Percentiles rank a stretch among this genome's conserved stretches.
These are phyloP conservation scores for Hymenoscyphus linearis DNA, from an alignment of 2,329 filamentous ascomycete species.

Conservation along the genomic window DNA sequence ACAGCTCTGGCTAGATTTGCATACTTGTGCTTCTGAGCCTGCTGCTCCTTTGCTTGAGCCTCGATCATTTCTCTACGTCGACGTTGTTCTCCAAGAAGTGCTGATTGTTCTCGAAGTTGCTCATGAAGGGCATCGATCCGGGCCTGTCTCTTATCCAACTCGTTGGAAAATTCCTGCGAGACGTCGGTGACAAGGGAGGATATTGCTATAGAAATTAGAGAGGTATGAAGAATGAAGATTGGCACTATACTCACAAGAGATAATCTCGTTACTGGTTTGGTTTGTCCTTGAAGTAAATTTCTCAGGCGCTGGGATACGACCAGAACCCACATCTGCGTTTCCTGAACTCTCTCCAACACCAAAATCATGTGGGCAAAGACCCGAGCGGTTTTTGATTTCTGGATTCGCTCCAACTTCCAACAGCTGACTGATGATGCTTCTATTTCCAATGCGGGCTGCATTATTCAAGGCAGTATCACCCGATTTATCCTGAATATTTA, in stretches of 20 bases:
- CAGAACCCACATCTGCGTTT: constrained; percentile 44
- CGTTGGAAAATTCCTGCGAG: constrained; percentile 70
- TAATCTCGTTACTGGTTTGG: constrained; percentile 74
- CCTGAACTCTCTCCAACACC: constrained; percentile 62
- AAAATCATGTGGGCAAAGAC: constrained; percentile 87
- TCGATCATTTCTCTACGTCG: constrained; percentile 68
- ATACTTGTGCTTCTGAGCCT: constrained; percentile 63
- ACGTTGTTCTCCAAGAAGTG: constrained; percentile 71
- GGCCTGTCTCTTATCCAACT: constrained; percentile 78
- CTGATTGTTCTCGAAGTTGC: constrained; percentile 74
- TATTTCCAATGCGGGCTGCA: constrained; percentile 85
- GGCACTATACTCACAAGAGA: constrained; percentile 62
- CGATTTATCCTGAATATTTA: constrained; percentile 89
- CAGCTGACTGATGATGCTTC: constrained; percentile 93
- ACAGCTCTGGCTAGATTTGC: constrained; percentile 71
- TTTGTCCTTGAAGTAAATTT: constrained; percentile 44
- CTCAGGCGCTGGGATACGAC: constrained; percentile 41
- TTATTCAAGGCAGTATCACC: constrained; percentile 95
- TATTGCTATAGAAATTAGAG: constrained; percentile 55
- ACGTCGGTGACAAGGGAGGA: constrained; percentile 76
- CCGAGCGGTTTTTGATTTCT: constrained; percentile 85
- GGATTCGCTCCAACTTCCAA: constrained; percentile 92
- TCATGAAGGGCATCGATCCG: constrained; percentile 77
- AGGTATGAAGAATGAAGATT: constrained; percentile 3
- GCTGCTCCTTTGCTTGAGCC: constrained; percentile 57